Evolutionary conservation across 1,284 basidiomycete genomes (phyloP), one percentile per base, ranked within the genome.

Genomic region (Microbotryum scabiosae): DNA sequence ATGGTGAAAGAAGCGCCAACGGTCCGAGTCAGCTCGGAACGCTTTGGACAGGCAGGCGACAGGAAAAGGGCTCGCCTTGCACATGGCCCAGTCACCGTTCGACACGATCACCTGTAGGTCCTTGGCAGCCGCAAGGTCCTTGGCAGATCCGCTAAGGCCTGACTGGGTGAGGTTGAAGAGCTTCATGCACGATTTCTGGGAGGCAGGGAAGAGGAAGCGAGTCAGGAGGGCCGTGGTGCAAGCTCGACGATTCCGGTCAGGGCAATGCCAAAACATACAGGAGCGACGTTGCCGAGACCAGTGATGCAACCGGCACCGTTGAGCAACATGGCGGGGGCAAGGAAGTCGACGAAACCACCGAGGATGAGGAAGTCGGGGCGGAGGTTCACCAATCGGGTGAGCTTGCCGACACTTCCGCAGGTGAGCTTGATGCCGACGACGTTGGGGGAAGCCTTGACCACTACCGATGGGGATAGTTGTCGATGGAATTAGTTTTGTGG

Each of bases 341-440:
- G 60, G 56, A 68, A 66, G 52, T 68, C 66, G 53, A 64, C 56
- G n/a, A 68, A 68, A 0, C 66, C 66, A n/a, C 66, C 66, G n/a
- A 66, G 58, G 12, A 68, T 64, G 44, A 58, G 61, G 56, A 68
- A 68, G 58, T 68, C 62, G 4, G 45, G 36, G 41, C 64, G 62
- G 3, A 68, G 56, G n/a, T n/a, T 45, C 2, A 60, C 61, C 9
- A 68, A 43, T 10, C 66, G 61, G 2, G 62, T 61, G 36, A 68
- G 58, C 50, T 65, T 68, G 45, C 25, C 65, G 52, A 64, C 59
- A 30, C 50, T 56, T 10, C 65, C 67, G 50, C 67, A 69, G 18
- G 67, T 69, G n/a, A 69, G 55, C 57, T 69, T 69, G 63, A 62
- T 51, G 30, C 65, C 67, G 48, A 41, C 52, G 28, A 67, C 58